A percentile compares a stretch with the other conserved stretches of the same genome.
These are phyloP conservation scores for Hypoxylon sp. DNA, from an alignment of 2,329 filamentous ascomycete genomes.

Conservation along the genomic window DNA sequence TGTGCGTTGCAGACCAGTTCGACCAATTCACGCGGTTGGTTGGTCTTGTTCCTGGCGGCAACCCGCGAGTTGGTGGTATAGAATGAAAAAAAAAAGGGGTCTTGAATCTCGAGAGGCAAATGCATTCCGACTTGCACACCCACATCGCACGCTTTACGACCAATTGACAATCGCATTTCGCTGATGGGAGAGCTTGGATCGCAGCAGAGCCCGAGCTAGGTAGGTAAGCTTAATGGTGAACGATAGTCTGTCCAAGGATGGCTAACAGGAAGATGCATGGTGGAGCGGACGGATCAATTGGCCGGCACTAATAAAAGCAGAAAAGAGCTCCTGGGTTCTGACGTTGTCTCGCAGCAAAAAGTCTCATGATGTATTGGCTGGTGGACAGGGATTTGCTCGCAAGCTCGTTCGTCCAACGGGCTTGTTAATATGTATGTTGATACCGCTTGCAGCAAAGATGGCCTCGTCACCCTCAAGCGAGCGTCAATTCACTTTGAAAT, in stretches of 20 bases:
- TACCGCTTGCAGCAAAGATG: conserved; percentile 29
- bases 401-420: conserved; percentile 34
- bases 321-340: conserved; percentile 43
- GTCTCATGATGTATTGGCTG: conserved; percentile 48
- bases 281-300: conserved; percentile 46
- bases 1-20: conserved; percentile 45
- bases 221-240: conserved; percentile 37
- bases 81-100: conserved; percentile 22
- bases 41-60: conserved; percentile 46
- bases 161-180: conserved; percentile 27
- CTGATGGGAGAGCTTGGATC: conserved; percentile 31
- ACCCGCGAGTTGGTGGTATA: conserved; percentile 25
- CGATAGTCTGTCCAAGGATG: conserved; percentile 36
- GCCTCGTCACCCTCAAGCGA: conserved; percentile 9
- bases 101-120: conserved; percentile 20
- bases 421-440: conserved; percentile 37
- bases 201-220: conserved; percentile 23
- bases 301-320: conserved; percentile 47
- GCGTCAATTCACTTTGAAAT: conserved; percentile 24
- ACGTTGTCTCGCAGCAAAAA: conserved; percentile 47
- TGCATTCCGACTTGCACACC: conserved; percentile 19
- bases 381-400: conserved; percentile 37
- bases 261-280: conserved; percentile 42
- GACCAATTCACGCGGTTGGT: conserved; percentile 42
- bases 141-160: conserved; percentile 20